A percentile compares a stretch with the other conserved stretches of the same genome.
These are phyloP conservation scores for Ogataea corticis DNA, from an alignment of 805 yeast genomes.

Conservation along the genomic window DNA sequence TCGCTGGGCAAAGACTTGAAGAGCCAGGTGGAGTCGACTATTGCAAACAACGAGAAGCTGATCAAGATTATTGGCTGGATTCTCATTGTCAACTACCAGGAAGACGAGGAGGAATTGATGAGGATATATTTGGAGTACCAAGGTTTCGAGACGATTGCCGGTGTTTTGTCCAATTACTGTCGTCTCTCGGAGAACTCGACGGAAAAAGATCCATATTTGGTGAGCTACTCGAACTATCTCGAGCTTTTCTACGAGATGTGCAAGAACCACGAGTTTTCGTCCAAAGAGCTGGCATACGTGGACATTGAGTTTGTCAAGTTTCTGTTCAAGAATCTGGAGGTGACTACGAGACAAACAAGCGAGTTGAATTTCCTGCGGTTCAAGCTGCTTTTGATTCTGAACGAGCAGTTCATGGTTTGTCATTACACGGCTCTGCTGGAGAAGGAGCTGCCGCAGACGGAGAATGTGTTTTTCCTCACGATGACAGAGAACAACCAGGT, in stretches of 20 bases:
- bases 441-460: slow-evolving; percentile 9
- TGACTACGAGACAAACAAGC: slow-evolving; percentile 48
- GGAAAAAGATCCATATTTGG: slow-evolving; percentile 25
- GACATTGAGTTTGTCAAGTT: slow-evolving; percentile 47
- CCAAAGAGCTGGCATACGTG: slow-evolving; percentile 42
- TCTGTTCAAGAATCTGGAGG: slow-evolving; percentile 46
- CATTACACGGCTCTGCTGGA: slow-evolving; percentile 34
- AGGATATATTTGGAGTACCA: slow-evolving; percentile 50
- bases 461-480: slow-evolving; percentile 56
- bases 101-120: slow-evolving; percentile 33
- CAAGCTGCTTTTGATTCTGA: slow-evolving; percentile 68
- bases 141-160: slow-evolving; percentile 47
- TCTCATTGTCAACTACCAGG: slow-evolving; percentile 25
- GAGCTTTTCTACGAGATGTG: slow-evolving; percentile 58
- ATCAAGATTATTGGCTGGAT: slow-evolving; percentile 36
- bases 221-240: slow-evolving; percentile 36
- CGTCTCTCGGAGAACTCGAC: slow-evolving; percentile 40
- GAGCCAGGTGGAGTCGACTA: slow-evolving; percentile 22
- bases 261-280: slow-evolving; percentile 45
- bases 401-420: slow-evolving; percentile 84
- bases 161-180: slow-evolving; percentile 29
- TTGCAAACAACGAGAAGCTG: slow-evolving; percentile 31
- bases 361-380: slow-evolving; percentile 66
- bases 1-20: slow-evolving; percentile 17
- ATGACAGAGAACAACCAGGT: slow-evolving; percentile 45